Evolutionary conservation across 495 filamentous ascomycete genomes (phyloP).

Genomic region (Xylaria nigripes): DNA sequence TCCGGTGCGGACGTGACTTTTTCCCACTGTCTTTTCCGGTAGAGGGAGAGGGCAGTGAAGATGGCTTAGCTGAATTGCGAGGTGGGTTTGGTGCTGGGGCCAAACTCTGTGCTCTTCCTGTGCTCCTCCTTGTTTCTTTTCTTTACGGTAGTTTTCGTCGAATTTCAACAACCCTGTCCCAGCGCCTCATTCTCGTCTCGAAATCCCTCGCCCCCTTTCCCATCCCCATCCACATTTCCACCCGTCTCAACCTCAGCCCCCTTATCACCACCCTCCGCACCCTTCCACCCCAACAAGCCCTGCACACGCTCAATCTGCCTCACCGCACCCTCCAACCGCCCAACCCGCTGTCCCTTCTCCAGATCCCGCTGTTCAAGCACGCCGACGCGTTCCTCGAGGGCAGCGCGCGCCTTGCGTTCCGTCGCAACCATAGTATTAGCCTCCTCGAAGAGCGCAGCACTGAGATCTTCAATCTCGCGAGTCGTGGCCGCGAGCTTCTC

Average conservation of each 20-base stretch:
- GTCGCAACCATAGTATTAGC: constrained; percentile 96
- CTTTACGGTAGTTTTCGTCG: no score
- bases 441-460: constrained; percentile 76
- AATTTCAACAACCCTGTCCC: no score
- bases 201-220: neutral
- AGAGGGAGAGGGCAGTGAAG: no score
- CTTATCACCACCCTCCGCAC: constrained; percentile 15
- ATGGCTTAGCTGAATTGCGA: no score
- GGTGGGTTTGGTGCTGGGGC: no score
- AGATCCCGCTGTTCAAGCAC: constrained; percentile 61
- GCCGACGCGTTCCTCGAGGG: constrained; percentile 66
- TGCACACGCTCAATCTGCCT: constrained; percentile 66
- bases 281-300: constrained; percentile 42
- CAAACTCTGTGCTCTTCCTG: no score
- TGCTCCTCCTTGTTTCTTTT: no score
- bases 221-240: neutral
- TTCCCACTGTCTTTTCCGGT: no score
- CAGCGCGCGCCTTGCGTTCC: constrained; percentile 72
- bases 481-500: constrained; percentile 59
- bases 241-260: constrained; percentile 10
- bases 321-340: constrained; percentile 70
- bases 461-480: constrained; percentile 83
- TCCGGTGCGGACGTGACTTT: no score
- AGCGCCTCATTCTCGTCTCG: no score
- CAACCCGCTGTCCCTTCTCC: constrained; percentile 63